A percentile compares a stretch with the other conserved stretches of the same genome.
phyloP scores from a whole-genome alignment of 306 rosid genomes.

The Urtica urens region DNA sequence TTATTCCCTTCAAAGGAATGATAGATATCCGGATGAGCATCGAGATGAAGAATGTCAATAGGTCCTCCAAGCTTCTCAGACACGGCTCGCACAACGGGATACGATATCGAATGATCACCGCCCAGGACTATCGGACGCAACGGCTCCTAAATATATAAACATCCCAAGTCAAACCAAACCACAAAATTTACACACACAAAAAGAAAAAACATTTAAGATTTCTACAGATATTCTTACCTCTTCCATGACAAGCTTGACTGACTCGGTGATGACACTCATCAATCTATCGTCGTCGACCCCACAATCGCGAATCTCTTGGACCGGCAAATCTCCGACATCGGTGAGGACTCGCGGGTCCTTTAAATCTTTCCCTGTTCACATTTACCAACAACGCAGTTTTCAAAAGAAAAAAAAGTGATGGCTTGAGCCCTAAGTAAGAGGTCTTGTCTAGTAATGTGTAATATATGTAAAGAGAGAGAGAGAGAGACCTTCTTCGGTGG shows the following conservation, averaged over 20 bases:
- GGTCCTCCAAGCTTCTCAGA: constrained; percentile 95
- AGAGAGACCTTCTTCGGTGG: constrained; percentile 77
- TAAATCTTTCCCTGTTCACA: constrained; percentile 59
- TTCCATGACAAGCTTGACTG: constrained; percentile 92
- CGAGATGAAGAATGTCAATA: constrained; percentile 85
- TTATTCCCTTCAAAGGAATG: constrained; percentile 70
- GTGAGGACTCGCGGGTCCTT: constrained; percentile 74
- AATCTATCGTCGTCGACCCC: constrained; percentile 71
- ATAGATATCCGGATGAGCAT: constrained; percentile 95
- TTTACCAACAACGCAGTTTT: background rate
- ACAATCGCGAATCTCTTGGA: constrained; percentile 92
- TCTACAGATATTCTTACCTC: constrained; percentile 32
- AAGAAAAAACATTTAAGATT: background rate
- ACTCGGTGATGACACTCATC: constrained; percentile 84
- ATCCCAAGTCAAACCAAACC: constrained; percentile 4
- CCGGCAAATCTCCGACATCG: constrained; percentile 93
- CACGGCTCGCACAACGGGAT: constrained; percentile 78
- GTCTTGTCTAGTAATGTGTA: background rate
- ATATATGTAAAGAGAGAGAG: background rate
- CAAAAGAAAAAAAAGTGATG: too few species aligned
- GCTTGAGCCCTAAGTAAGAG: too few species aligned
- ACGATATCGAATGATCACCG: constrained; percentile 95
- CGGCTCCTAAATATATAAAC: constrained; percentile 68
- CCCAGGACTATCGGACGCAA: constrained; percentile 85
- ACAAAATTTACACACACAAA: background rate